These are phyloP conservation scores for Coniophora puteana DNA, from an alignment of 1,284 basidiomycete genomes.

Conservation along the genomic window DNA sequence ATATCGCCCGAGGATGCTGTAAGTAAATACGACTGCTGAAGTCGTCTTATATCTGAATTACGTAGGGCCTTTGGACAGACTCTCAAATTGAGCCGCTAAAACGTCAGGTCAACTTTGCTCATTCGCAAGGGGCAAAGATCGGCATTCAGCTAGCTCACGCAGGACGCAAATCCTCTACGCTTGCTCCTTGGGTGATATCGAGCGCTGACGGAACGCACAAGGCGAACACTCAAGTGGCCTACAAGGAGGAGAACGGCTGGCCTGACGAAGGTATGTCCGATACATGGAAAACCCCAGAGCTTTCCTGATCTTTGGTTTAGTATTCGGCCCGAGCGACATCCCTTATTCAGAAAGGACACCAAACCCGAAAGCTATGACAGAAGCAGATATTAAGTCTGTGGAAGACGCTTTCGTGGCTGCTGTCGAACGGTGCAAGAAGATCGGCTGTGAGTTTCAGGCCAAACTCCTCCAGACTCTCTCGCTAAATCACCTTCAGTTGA, in stretches of 20 bases:
- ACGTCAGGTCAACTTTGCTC: conserved; percentile 54
- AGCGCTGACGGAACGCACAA: conserved; percentile 22
- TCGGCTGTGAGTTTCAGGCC: conserved; percentile 70
- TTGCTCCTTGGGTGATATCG: conserved; percentile 42
- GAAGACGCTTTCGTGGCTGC: conserved; percentile 67
- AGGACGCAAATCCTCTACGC: conserved; percentile 54
- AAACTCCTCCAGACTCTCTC: conserved; percentile 1
- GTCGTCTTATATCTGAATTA: conserved; percentile 6
- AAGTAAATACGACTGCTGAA: conserved; percentile 6
- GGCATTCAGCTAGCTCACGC: conserved; percentile 65
- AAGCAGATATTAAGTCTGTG: conserved; percentile 54
- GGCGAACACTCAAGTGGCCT: conserved; percentile 19
- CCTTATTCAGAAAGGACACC: conserved; percentile 48
- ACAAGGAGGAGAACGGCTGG: conserved; percentile 54
- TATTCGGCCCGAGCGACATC: conserved; percentile 48
- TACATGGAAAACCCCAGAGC: background rate
- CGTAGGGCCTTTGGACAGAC: conserved; percentile 63
- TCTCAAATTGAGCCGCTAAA: conserved; percentile 51
- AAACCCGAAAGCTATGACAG: conserved; percentile 48
- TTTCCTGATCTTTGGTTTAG: conserved; percentile 15
- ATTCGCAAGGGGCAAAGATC: conserved; percentile 42
- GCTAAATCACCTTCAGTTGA: conserved; percentile 46
- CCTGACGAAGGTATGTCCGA: conserved; percentile 37
- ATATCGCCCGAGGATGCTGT: conserved; percentile 65
- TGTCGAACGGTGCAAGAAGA: conserved; percentile 53